A percentile compares a stretch with the other conserved stretches of the same genome.
phyloP scores from a whole-genome alignment of 1,284 basidiomycete genomes.

The Amylostereum areolatum region DNA sequence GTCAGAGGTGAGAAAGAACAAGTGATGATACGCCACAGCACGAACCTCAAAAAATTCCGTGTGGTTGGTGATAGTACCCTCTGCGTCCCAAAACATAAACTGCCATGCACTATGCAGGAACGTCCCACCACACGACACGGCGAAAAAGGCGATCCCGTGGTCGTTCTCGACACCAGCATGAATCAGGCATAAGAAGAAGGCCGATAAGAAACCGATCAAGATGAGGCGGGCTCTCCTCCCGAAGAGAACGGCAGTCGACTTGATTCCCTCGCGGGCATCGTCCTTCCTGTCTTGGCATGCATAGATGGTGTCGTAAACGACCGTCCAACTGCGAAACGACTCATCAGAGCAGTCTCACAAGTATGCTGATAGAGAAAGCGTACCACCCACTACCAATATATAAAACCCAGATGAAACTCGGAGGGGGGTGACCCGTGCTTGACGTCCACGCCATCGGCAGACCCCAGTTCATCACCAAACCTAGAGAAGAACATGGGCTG shows the following conservation, averaged over 20 bases:
- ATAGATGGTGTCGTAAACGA: slow-evolving; percentile 44
- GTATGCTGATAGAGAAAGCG: background rate
- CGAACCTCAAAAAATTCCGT: no score
- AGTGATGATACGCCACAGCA: no score
- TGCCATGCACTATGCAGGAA: background rate
- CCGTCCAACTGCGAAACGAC: slow-evolving; percentile 27
- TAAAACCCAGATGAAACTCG: slow-evolving; percentile 3
- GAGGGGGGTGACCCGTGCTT: background rate
- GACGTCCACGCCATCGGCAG: background rate
- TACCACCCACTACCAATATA: slow-evolving; percentile 13
- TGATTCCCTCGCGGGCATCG: slow-evolving; percentile 37
- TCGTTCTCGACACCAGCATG: slow-evolving; percentile 23
- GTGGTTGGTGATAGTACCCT: no score
- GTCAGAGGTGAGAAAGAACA: no score
- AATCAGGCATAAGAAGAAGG: slow-evolving; percentile 27
- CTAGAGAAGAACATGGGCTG: slow-evolving; percentile 17
- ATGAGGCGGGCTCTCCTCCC: slow-evolving; percentile 27
- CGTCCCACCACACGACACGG: slow-evolving; percentile 14
- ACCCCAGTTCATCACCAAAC: slow-evolving; percentile 4
- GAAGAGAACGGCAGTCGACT: slow-evolving; percentile 41
- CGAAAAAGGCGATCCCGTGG: slow-evolving; percentile 30
- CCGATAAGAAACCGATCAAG: slow-evolving; percentile 27
- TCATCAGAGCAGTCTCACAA: background rate
- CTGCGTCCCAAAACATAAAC: background rate
- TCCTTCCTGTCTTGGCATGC: slow-evolving; percentile 41